Percentiles rank a stretch among this genome's conserved stretches.
Evolutionary conservation across 75 land plant species (phyloP).

Genomic region (Cunninghamia lanceolata): DNA sequence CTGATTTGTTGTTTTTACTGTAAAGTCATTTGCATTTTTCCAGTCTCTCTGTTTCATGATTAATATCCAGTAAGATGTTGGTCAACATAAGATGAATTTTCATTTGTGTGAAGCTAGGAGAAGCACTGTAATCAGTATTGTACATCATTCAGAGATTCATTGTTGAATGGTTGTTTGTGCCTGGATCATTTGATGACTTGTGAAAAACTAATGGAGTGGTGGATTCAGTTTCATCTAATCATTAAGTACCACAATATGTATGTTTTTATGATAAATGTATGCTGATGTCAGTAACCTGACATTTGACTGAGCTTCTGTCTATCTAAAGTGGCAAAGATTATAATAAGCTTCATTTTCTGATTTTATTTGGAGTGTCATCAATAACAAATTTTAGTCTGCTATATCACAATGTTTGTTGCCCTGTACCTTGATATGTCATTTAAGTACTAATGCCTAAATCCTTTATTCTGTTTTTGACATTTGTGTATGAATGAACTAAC

Average conservation of each 20-base stretch:
- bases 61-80: neutral
- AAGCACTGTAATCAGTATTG: neutral
- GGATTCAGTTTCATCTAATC: neutral
- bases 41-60: neutral
- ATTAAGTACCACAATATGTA: neutral
- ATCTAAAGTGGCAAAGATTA: neutral
- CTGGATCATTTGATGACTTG: neutral
- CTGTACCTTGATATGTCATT: neutral
- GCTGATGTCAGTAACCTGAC: neutral
- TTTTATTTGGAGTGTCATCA: neutral
- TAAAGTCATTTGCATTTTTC: neutral
- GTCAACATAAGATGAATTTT: neutral
- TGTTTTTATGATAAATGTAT: neutral
- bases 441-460: neutral
- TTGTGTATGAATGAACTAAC: neutral
- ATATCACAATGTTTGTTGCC: neutral
- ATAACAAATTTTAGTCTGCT: neutral
- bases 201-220: neutral
- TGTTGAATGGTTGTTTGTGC: neutral
- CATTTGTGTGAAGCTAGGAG: neutral
- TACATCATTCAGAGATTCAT: neutral
- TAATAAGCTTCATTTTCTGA: neutral
- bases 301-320: neutral
- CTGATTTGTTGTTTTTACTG: neutral
- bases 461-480: neutral